These are phyloP conservation scores for Xylaria palmicola DNA, from an alignment of 495 filamentous ascomycete genomes.

Conservation along the genomic window DNA sequence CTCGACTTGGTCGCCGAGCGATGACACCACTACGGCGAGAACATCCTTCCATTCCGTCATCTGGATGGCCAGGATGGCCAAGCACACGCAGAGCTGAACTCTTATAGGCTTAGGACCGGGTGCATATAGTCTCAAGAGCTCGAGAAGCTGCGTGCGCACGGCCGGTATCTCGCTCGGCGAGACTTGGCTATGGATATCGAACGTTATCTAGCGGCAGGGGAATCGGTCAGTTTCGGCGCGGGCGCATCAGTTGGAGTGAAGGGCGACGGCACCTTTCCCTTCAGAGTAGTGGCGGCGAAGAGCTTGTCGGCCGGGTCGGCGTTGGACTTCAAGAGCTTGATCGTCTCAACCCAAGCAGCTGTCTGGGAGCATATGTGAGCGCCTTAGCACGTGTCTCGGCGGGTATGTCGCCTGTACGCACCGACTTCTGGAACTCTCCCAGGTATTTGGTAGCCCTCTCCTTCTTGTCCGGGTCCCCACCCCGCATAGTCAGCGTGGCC, in stretches of 20 bases:
- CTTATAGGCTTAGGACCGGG: constrained; percentile 86
- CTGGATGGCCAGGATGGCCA: constrained; percentile 92
- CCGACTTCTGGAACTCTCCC: constrained; percentile 97
- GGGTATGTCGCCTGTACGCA: constrained; percentile 40
- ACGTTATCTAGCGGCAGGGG: constrained; percentile 42
- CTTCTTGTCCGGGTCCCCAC: constrained; percentile 79
- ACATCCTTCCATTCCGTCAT: constrained; percentile 97
- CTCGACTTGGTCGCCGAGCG: constrained; percentile 72
- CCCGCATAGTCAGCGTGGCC: constrained; percentile 89
- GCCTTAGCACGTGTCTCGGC: not conserved
- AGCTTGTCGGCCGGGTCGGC: constrained; percentile 80
- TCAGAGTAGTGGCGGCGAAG: constrained; percentile 94
- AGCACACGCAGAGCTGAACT: constrained; percentile 90
- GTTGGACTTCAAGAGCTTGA: constrained; percentile 76
- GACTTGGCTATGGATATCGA: constrained; percentile 63
- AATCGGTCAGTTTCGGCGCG: constrained; percentile 1
- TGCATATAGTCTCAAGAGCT: constrained; percentile 73
- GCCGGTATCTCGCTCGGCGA: constrained; percentile 68
- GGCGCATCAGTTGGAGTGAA: not conserved
- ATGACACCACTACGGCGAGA: constrained; percentile 70
- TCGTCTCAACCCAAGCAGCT: constrained; percentile 86
- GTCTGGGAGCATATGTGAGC: constrained; percentile 41
- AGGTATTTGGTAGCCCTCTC: constrained; percentile 85
- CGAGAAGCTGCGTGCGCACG: constrained; percentile 79
- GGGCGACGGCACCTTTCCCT: constrained; percentile 78